Evolutionary conservation across 805 yeast species (phyloP), one percentile per base, ranked within the genome.

Genomic region (Kodamaea neixiangensis): DNA sequence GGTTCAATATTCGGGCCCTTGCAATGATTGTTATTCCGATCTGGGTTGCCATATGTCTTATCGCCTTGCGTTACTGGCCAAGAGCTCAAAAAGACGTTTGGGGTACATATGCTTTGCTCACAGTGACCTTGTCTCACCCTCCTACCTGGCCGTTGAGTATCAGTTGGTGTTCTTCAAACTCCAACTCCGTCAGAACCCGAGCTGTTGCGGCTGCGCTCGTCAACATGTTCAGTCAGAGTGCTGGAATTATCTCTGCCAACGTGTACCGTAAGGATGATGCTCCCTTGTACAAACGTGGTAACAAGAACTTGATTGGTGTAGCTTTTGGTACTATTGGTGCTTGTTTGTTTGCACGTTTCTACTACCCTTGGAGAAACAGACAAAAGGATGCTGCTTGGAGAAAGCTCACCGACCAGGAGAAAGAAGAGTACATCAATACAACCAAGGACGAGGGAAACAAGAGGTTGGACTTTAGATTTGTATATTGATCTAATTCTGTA

Each of bases 141-240:
- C 76, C 77, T 40, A 66, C 76, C 9, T 84, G 82, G 70, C 81
- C 87, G 1, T 64, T 84, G 48, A 69, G 78, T 52, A 84, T 82
- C 25, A 70, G 80, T 25, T 81, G 87, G 83, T 77, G 82, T 52
- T 83, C 90, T 0, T 64, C 80, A 19, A 85, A 85, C 56, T 76
- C 88, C 7, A 79, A 81, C 61, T 73, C 85, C 1, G 86, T 86
- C 18, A 67, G 85, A 17, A 71, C 81, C 1, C 70, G 92, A 56
- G 80, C 89, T 0, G 82, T 86, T 3, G 76, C 86, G 10, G 81
- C 89, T 0, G 83, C 91, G 0, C 53, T 86, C 46, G 84, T 80
- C 60, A 86, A 85, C 58, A 83, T 85, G 73, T 78, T 76, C 61
- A 82, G 80, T 1, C 92, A 86, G 59, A 69, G 81, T 0, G 86